These are phyloP conservation scores for Nakazawaea ernobii DNA, from an alignment of 805 yeast species.

Conservation along the genomic window DNA sequence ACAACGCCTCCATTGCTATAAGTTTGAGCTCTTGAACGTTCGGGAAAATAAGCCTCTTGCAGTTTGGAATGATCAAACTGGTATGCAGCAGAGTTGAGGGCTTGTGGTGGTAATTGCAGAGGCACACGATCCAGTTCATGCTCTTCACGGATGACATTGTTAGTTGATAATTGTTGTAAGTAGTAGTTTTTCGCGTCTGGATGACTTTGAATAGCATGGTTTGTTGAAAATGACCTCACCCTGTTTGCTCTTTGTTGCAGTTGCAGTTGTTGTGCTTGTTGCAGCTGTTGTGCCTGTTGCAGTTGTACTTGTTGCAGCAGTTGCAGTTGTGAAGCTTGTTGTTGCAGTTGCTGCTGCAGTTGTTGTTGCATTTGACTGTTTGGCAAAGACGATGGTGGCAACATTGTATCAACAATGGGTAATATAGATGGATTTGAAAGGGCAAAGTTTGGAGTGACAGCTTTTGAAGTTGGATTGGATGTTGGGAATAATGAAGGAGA, in stretches of 20 bases:
- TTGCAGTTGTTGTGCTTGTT: conserved; percentile 10
- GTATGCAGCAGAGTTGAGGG: background rate
- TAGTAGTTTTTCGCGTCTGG: conserved; percentile 37
- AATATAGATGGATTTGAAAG: background rate
- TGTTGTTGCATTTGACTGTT: conserved; percentile 15
- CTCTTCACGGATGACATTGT: conserved; percentile 5
- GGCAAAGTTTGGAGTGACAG: conserved; percentile 8
- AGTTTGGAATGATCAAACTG: background rate
- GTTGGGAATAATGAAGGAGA: conserved; percentile 4
- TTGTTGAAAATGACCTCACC: conserved; percentile 48
- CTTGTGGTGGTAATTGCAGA: conserved; percentile 13
- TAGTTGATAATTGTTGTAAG: conserved; percentile 16
- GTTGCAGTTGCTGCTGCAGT: conserved; percentile 12
- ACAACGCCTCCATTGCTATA: conserved; percentile 20
- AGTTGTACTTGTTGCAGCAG: conserved; percentile 12
- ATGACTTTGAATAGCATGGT: conserved; percentile 18
- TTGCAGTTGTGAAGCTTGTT: conserved; percentile 7
- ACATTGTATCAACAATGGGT: background rate
- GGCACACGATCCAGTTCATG: background rate
- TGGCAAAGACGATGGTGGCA: conserved; percentile 5
- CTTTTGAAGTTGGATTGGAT: conserved; percentile 9
- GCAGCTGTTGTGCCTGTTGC: conserved; percentile 7
- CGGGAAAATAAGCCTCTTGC: background rate
- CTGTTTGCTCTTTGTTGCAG: conserved; percentile 24
- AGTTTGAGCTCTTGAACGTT: conserved; percentile 38